These are phyloP conservation scores for Actinomortierella ambigua DNA, from an alignment of 371 early-diverging fungal species.

Conservation along the genomic window DNA sequence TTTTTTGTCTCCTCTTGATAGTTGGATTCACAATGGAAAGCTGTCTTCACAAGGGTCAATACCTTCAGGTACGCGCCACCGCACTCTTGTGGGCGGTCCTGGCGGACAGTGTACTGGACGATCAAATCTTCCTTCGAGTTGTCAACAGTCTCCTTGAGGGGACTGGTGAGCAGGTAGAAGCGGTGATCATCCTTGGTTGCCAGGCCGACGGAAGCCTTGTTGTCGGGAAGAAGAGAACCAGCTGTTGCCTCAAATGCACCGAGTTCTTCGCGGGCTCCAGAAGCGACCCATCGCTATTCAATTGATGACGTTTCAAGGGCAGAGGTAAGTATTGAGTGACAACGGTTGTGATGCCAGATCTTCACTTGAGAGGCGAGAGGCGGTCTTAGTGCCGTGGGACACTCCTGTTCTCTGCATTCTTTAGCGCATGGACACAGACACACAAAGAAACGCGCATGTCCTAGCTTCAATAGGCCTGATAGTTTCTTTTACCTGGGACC, in stretches of 20 bases:
- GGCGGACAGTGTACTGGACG: slow-evolving; percentile 95
- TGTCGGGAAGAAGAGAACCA: slow-evolving; percentile 83
- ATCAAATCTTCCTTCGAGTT: slow-evolving; percentile 77
- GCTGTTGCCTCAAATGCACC: slow-evolving; percentile 77
- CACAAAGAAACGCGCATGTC: too few relatives aligned
- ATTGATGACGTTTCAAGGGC: slow-evolving; percentile 5
- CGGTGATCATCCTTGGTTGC: slow-evolving; percentile 84
- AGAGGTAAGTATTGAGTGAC: background rate
- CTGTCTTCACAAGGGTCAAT: slow-evolving; percentile 23
- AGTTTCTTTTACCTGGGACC: slow-evolving; percentile 50
- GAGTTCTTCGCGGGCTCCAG: slow-evolving; percentile 70
- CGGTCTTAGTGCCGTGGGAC: too few relatives aligned
- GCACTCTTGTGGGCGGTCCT: slow-evolving; percentile 92
- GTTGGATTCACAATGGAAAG: too few relatives aligned
- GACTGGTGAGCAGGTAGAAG: slow-evolving; percentile 86
- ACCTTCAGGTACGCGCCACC: slow-evolving; percentile 98
- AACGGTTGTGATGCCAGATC: too few relatives aligned
- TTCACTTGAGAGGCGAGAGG: too few relatives aligned
- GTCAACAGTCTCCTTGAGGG: slow-evolving; percentile 71
- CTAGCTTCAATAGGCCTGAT: background rate
- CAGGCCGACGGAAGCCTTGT: slow-evolving; percentile 70
- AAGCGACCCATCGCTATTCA: slow-evolving; percentile 75
- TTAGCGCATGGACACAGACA: too few relatives aligned
- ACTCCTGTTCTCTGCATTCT: too few relatives aligned
- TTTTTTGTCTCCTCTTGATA: slow-evolving; percentile 44